Evolutionary conservation across 2,329 filamentous ascomycete species (phyloP), one percentile per base, ranked within the genome.

Genomic region (Curvularia spicifera): DNA sequence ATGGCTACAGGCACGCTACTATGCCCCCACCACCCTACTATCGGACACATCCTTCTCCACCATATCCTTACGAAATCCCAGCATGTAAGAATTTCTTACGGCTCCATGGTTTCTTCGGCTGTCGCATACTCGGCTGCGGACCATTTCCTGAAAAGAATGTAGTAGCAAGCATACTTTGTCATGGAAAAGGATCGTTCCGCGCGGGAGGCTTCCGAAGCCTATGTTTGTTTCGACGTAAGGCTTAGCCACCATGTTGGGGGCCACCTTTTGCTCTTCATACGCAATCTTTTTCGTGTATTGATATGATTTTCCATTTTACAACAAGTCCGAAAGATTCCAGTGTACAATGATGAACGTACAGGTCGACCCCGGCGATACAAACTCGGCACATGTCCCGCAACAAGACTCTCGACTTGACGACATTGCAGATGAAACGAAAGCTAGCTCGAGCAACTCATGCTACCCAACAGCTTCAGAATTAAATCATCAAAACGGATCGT

Each of bases 1-100:
- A 40, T 13, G 42, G 29, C 15, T 12, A 18, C 7, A 18, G 26
- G 13, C 22, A 22, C 44, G 29, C 37, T 57, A 43, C 5, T 22
- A 29, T 29, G 29, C 33, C 37, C 55, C 35, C 29, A 18, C 37
- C 10, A 2, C 40, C 26, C 20, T 18, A 28, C 39, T 43, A 47
- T 42, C 49, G 28, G 37, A 20, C 31, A 29, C 33, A 20, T 22
- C 47, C 20, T 26, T 43, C 45, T 42, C 46, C 55, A 51, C 20
- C 35, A 40, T 49, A 44, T 31, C 51, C 50, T 50, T 45, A 53
- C 49, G 33, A n/a, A 22, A 53, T 57, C 24, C 13, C 26, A 53
- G 53, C 57, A 35, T 49, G 44, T 50, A 51, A 43, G 28, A 18
- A 20, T 26, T 47, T 45, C 24, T 40, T 2, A 12, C 24, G 31